These are phyloP conservation scores for Trichoderma atroviride DNA, from an alignment of 2,329 filamentous ascomycete genomes.

Conservation along the genomic window DNA sequence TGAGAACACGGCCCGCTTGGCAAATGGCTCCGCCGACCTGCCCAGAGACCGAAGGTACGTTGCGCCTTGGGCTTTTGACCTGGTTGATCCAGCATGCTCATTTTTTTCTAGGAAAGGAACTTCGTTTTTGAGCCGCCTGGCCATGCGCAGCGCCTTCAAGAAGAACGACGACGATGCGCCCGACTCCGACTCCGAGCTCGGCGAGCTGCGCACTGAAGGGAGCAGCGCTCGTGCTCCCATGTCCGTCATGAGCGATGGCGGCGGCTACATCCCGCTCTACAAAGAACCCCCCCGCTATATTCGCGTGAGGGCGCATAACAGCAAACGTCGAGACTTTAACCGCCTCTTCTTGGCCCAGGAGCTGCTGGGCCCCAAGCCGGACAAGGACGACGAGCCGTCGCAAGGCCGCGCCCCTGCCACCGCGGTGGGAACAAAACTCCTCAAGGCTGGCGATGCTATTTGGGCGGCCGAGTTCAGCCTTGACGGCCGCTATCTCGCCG, in stretches of 20 bases:
- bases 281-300: slow-evolving; percentile 92
- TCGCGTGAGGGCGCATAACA: slow-evolving; percentile 78
- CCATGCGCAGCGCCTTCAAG: slow-evolving; percentile 74
- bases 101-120: slow-evolving; percentile 69
- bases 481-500: slow-evolving; percentile 87
- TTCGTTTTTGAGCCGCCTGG: slow-evolving; percentile 83
- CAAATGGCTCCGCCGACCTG: slow-evolving; percentile 46
- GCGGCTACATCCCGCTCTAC: slow-evolving; percentile 80
- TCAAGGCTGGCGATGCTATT: slow-evolving; percentile 65
- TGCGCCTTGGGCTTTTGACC: neutral
- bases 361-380: slow-evolving; percentile 62
- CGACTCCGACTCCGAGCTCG: slow-evolving; percentile 71
- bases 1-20: slow-evolving; percentile 46
- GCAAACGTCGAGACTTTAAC: slow-evolving; percentile 80
- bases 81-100: slow-evolving; percentile 25
- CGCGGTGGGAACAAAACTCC: slow-evolving; percentile 45
- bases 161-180: slow-evolving; percentile 62
- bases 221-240: slow-evolving; percentile 83
- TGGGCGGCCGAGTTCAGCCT: slow-evolving; percentile 94
- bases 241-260: slow-evolving; percentile 67
- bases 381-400: slow-evolving; percentile 34
- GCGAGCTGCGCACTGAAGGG: slow-evolving; percentile 71
- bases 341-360: slow-evolving; percentile 91
- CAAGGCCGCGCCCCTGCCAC: slow-evolving; percentile 40
- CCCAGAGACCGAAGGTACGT: slow-evolving; percentile 67